A percentile compares a stretch with the other conserved stretches of the same genome.
These are phyloP conservation scores for Colletotrichum incanum DNA, from an alignment of 2,329 filamentous ascomycete genomes.

Conservation along the genomic window DNA sequence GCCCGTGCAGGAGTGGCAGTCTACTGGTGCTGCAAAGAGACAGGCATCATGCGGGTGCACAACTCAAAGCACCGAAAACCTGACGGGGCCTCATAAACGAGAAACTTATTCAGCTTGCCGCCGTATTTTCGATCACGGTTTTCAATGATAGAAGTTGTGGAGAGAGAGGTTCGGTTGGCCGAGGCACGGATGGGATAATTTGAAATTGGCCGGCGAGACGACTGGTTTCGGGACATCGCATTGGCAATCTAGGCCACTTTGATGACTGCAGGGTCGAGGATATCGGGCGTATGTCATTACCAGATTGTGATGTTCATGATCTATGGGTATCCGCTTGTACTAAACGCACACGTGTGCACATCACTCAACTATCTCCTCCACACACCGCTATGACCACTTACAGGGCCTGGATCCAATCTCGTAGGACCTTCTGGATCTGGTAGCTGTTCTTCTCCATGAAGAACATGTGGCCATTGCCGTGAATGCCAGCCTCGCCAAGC, in stretches of 20 bases:
- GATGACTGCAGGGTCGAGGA: not conserved
- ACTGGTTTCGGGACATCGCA: not conserved
- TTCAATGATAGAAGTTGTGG: not conserved
- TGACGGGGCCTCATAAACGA: not conserved
- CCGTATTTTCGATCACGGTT: not conserved
- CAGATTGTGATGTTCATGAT: slow-evolving; percentile 27
- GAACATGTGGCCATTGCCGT: slow-evolving; percentile 64
- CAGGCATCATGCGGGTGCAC: not conserved
- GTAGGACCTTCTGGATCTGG: slow-evolving; percentile 50
- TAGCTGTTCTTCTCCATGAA: slow-evolving; percentile 66
- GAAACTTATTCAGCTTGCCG: not conserved
- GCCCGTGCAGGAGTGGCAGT: slow-evolving; percentile 5
- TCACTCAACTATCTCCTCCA: not conserved
- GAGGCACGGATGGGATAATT: not conserved
- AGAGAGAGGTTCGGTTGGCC: not conserved
- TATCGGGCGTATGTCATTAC: not conserved
- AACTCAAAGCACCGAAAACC: not conserved
- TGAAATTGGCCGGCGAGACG: not conserved
- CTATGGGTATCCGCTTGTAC: slow-evolving; percentile 32
- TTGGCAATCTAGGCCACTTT: not conserved
- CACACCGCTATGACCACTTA: slow-evolving; percentile 10
- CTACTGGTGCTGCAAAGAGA: not conserved
- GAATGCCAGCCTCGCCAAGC: slow-evolving; percentile 56
- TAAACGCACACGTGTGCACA: slow-evolving; percentile 14
- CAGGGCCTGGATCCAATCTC: slow-evolving; percentile 46